Evolutionary conservation across 306 rosid genomes (phyloP).

Genomic region (Cyamopsis tetragonoloba): DNA sequence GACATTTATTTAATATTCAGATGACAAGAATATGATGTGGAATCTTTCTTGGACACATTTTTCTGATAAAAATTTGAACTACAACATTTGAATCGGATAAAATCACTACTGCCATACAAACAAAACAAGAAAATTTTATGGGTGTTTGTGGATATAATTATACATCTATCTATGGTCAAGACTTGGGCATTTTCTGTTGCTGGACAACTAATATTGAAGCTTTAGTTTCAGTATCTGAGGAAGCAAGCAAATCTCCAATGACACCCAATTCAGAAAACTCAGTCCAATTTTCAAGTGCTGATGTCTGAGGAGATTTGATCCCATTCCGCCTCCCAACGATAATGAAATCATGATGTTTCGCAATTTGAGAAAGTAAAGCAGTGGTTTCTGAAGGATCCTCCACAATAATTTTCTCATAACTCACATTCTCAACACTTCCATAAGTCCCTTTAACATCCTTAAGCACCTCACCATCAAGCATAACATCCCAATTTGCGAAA

Average conservation of each 20-base stretch:
- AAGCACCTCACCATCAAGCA: constrained; percentile 29
- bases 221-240: constrained; percentile 23
- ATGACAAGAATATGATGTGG: not conserved
- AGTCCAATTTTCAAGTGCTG: constrained; percentile 44
- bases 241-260: constrained; percentile 54
- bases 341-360: constrained; percentile 23
- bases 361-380: not conserved
- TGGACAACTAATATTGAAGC: constrained; percentile 47
- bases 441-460: constrained; percentile 1
- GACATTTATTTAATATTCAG: no score
- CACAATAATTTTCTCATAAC: not conserved
- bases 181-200: constrained; percentile 24
- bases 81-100: not conserved
- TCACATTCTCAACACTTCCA: not conserved
- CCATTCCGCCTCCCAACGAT: constrained; percentile 46
- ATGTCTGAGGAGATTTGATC: constrained; percentile 28
- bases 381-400: constrained; percentile 25
- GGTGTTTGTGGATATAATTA: no score
- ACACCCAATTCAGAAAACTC: constrained; percentile 51
- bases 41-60: not conserved
- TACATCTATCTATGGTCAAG: not conserved
- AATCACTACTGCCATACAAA: not conserved
- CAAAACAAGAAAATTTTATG: no score
- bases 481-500: constrained; percentile 19
- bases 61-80: not conserved